Percentiles rank a stretch among this genome's conserved stretches.
Evolutionary conservation across 768 basidiomycete genomes (phyloP).

Genomic region (Boletus reticulatus): DNA sequence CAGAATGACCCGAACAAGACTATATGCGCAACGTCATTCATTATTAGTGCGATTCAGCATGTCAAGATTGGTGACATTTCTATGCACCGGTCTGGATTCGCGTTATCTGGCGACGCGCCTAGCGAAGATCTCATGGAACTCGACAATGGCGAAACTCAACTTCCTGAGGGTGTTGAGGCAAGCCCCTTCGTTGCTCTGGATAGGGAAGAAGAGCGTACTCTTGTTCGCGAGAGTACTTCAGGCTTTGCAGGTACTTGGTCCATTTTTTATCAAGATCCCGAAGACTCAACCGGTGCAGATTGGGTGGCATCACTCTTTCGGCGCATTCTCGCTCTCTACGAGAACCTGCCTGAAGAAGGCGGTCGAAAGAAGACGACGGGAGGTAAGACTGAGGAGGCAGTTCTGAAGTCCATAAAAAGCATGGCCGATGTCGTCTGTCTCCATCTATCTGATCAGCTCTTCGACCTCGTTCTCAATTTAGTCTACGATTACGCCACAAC

Average conservation of each 20-base stretch:
- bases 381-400: conserved; percentile 73
- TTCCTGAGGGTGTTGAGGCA: conserved; percentile 50
- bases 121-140: conserved; percentile 55
- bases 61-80: conserved; percentile 79
- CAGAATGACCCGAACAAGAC: conserved; percentile 84
- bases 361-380: conserved; percentile 84
- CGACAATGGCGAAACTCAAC: conserved; percentile 41
- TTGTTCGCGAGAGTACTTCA: conserved; percentile 76
- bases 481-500: conserved; percentile 87
- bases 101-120: conserved; percentile 52
- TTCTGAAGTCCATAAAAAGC: conserved; percentile 75
- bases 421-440: conserved; percentile 80
- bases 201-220: conserved; percentile 64
- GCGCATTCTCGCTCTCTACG: conserved; percentile 77
- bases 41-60: conserved; percentile 67
- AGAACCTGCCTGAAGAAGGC: conserved; percentile 94
- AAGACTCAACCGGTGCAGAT: conserved; percentile 40
- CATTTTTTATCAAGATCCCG: not conserved
- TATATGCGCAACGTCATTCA: conserved; percentile 76
- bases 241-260: conserved; percentile 62
- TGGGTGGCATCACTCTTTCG: conserved; percentile 80
- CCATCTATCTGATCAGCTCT: conserved; percentile 61
- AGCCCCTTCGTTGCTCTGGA: conserved; percentile 40
- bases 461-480: conserved; percentile 81
- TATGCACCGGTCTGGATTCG: conserved; percentile 53